Evolutionary conservation across 305 asterid genomes (phyloP).

Genomic region (Petunia hybrid): DNA sequence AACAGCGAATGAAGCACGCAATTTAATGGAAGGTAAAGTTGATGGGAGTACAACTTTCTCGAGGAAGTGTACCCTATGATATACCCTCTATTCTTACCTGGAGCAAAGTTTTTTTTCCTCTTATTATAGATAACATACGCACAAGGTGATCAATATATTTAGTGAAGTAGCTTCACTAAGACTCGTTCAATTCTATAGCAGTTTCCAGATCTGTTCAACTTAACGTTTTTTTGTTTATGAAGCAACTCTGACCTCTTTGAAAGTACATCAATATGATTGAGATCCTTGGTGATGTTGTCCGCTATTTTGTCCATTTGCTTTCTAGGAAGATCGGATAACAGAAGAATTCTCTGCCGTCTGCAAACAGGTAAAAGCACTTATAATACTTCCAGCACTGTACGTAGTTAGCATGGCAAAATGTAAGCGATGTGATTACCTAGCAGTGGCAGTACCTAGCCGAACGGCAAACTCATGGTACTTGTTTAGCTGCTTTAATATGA

Average conservation of each 20-base stretch:
- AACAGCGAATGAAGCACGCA: conserved; percentile 1
- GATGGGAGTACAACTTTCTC: neutral
- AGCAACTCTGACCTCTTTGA: conserved; percentile 69
- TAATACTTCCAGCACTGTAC: conserved; percentile 36
- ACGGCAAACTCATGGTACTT: conserved; percentile 93
- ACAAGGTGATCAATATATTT: neutral
- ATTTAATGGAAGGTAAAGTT: neutral
- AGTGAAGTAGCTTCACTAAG: conserved; percentile 7
- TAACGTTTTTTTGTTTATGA: neutral
- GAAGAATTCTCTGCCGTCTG: conserved; percentile 95
- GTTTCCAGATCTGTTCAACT: conserved; percentile 6
- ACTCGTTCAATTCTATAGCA: conserved; percentile 1
- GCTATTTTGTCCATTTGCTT: conserved; percentile 93
- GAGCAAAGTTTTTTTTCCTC: neutral
- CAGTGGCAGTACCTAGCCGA: conserved; percentile 93
- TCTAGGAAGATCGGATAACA: conserved; percentile 94
- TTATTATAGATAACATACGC: neutral
- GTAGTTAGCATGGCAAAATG: conserved; percentile 1
- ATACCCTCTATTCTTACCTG: conserved; percentile 4
- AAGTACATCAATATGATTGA: conserved; percentile 82
- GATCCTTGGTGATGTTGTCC: conserved; percentile 86
- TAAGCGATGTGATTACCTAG: conserved; percentile 62
- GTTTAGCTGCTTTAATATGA: conserved; percentile 88
- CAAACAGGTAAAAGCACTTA: conserved; percentile 36
- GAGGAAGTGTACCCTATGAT: neutral